phyloP scores from a whole-genome alignment of 495 filamentous ascomycete species.

The Jackrogersella multiformis region DNA sequence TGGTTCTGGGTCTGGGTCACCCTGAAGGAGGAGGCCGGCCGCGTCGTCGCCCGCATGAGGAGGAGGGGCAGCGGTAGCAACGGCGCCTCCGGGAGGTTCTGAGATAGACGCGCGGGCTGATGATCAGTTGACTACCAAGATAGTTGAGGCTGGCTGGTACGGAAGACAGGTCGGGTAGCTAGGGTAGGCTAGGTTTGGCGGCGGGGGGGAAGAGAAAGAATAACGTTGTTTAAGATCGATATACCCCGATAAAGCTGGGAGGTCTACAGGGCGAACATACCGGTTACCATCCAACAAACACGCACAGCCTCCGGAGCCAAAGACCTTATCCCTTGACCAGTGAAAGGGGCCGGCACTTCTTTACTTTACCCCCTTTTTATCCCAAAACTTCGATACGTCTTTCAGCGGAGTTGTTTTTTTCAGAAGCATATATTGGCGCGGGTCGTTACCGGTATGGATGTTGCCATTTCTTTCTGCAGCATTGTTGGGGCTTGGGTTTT shows the following conservation, averaged over 20 bases:
- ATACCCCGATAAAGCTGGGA: background rate
- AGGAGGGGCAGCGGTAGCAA: conserved; percentile 42
- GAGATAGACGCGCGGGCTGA: too few relatives aligned
- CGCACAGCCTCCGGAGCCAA: background rate
- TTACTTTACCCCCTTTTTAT: background rate
- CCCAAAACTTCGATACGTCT: background rate
- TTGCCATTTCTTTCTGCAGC: conserved; percentile 24
- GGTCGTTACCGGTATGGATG: conserved; percentile 7
- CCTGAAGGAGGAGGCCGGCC: conserved; percentile 60
- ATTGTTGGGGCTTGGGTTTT: conserved; percentile 16
- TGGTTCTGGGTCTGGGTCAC: conserved; percentile 85
- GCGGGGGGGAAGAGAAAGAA: background rate
- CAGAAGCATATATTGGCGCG: conserved; percentile 18
- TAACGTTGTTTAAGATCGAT: background rate
- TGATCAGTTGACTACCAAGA: too few relatives aligned
- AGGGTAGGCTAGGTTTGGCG: background rate
- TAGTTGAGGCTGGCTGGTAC: background rate
- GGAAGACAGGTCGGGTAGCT: background rate
- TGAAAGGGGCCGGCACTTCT: background rate
- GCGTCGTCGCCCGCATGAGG: conserved; percentile 48
- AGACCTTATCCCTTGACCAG: background rate
- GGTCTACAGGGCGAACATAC: background rate
- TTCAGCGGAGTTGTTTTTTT: conserved; percentile 8
- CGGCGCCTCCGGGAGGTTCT: conserved; percentile 6
- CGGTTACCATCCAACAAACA: background rate